Base-by-base conservation (phyloP, 176 grass and related monocot genomes). In the Panicum miliaceum region DNA sequence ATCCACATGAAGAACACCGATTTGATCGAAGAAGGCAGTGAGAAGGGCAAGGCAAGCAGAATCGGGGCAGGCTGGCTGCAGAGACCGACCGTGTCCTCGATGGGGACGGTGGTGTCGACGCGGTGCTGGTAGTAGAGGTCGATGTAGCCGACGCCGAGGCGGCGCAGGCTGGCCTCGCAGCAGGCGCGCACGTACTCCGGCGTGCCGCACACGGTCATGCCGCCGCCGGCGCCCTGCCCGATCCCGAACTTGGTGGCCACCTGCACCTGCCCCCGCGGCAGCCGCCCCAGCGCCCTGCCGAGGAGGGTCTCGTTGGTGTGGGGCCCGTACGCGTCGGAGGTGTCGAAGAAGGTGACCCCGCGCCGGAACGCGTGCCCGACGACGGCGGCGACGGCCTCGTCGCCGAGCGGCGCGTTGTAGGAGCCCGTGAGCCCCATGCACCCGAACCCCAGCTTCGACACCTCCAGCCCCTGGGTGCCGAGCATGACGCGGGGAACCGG, bases 301-400 rank as follows among this genome's bases (percentile, higher is more conserved):
- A 98, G 53, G 70, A 98, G 92, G 51, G 72, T 71, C 77, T 98
- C 95, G 78, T 90, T 93, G 72, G 87, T 83, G 37, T 41, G 89
- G 64, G 87, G 89, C 19, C 95, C 95, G 53, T 98, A 95, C 22
- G 80, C 66, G 76, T 98, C 82, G 64, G 92, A 87, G 78, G 90
- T 97, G 81, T 97, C 95, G 75, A 97, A 93, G 78, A 97, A 97
- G 73, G 92, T 95, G 84, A 98, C 77, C 34, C 95, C 89, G 26
- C 80, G 88, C 64, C 64, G 63, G 84, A 98, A 98, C 12, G 92
- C 95, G 82, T 95, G 88, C 25, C 80, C 77, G 68, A 98, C 64
- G 64, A 98, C 82, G 67, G 90, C 67, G 19, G 76, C 42, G 7
- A 87, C 87, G 2, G 35, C 76, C 13, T 93, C 92, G 6, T 93